Conservation (phyloP, 345 rosid species). For the Isatis tinctoria region DNA sequence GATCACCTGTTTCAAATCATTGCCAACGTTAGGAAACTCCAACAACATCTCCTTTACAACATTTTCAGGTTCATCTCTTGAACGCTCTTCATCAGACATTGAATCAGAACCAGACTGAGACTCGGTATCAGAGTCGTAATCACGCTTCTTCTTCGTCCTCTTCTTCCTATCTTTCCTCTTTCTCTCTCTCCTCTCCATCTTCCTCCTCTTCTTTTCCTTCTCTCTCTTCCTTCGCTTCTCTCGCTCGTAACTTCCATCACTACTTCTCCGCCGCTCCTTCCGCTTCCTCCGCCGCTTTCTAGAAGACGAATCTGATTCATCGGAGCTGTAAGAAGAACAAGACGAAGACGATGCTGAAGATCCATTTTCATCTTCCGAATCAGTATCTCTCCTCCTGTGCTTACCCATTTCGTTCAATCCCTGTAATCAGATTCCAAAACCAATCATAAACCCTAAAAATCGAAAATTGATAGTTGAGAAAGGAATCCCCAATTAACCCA, state of each 20-base stretch:
- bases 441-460: conserved; percentile 10
- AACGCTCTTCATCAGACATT: conserved; percentile 34
- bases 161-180: conserved; percentile 44
- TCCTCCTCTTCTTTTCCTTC: conserved; percentile 35
- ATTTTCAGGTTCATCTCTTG: conserved; percentile 39
- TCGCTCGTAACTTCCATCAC: conserved; percentile 47
- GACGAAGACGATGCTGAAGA: conserved; percentile 35
- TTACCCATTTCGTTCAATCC: conserved; percentile 26
- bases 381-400: conserved; percentile 37
- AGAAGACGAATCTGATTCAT: conserved; percentile 46
- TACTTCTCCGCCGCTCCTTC: conserved; percentile 35
- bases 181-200: conserved; percentile 35
- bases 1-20: conserved; percentile 66
- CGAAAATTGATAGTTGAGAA: not conserved
- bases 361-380: conserved; percentile 34
- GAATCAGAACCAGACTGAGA: conserved; percentile 33
- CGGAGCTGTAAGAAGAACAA: conserved; percentile 33
- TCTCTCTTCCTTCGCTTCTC: conserved; percentile 51
- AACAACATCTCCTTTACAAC: conserved; percentile 46
- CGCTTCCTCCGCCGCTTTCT: conserved; percentile 36
- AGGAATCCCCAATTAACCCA: not conserved
- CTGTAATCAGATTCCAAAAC: conserved; percentile 15
- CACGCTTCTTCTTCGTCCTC: conserved; percentile 37
- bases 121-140: conserved; percentile 30
- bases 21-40: conserved; percentile 61